A percentile compares a stretch with the other conserved stretches of the same genome.
Conservation (phyloP, 768 basidiomycete species). For the Chalciporus piperatus region DNA sequence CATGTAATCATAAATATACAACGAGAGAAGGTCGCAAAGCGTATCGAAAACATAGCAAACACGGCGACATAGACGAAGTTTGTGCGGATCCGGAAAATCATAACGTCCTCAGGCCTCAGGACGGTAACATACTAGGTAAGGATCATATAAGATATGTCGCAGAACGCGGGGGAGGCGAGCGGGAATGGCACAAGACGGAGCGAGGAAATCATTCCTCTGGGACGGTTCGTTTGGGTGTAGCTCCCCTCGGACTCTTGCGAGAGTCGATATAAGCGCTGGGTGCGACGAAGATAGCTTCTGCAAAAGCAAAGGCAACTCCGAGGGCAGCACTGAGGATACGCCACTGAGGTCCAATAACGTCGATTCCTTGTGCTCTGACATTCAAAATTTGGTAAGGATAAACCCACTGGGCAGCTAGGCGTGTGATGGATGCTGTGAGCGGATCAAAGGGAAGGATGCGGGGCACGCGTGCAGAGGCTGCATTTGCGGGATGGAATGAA, state of each 20-base stretch:
- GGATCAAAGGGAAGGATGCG: constrained; percentile 47
- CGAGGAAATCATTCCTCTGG: constrained; percentile 20
- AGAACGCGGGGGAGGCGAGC: neutral
- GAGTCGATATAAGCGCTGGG: constrained; percentile 38
- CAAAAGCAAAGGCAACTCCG: constrained; percentile 62
- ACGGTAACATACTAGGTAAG: neutral
- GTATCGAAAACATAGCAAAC: constrained; percentile 11
- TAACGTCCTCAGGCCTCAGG: neutral
- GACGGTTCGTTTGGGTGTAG: constrained; percentile 22
- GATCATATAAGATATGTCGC: neutral
- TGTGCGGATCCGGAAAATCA: neutral
- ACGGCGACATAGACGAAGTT: constrained; percentile 5
- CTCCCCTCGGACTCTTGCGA: constrained; percentile 22
- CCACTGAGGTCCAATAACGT: constrained; percentile 54
- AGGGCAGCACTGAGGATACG: constrained; percentile 55
- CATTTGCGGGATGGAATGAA: constrained; percentile 53
- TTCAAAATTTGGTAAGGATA: constrained; percentile 45
- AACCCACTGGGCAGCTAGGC: constrained; percentile 57
- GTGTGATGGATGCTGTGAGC: constrained; percentile 60
- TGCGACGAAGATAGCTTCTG: constrained; percentile 56
- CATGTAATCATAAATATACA: constrained; percentile 21
- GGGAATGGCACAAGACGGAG: neutral
- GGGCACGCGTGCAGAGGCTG: constrained; percentile 20
- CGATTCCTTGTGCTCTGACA: constrained; percentile 36
- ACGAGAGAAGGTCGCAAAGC: constrained; percentile 15